A percentile compares a stretch with the other conserved stretches of the same genome.
Conservation (phyloP, 805 yeast genomes). For the Sugiyamaella lignohabitans region DNA sequence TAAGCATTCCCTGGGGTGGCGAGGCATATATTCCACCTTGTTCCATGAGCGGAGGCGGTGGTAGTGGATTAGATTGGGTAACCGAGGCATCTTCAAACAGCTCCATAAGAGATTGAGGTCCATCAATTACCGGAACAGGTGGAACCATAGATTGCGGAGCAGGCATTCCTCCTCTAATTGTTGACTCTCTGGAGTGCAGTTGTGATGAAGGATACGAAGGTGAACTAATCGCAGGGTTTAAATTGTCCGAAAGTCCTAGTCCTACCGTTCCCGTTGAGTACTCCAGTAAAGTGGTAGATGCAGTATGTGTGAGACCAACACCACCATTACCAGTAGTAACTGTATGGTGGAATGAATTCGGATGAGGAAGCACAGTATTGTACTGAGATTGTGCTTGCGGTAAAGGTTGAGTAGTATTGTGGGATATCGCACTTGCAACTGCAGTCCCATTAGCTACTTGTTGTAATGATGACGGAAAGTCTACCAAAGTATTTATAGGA, state of each 20-base stretch:
- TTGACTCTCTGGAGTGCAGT: constrained; percentile 5
- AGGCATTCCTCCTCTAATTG: constrained; percentile 4
- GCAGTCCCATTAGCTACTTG: not conserved
- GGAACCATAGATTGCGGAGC: not conserved
- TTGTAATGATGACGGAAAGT: not conserved
- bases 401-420: not conserved
- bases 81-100: constrained; percentile 49
- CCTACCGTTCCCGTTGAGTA: not conserved
- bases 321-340: too few species aligned
- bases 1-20: constrained; percentile 8
- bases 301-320: constrained; percentile 3
- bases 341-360: too few species aligned
- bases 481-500: not conserved
- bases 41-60: constrained; percentile 27
- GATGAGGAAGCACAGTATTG: not conserved
- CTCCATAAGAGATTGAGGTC: constrained; percentile 67
- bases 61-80: not conserved
- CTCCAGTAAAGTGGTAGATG: not conserved
- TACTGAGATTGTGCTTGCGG: not conserved
- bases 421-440: constrained; percentile 13
- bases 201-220: constrained; percentile 2
- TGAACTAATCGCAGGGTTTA: too few species aligned
- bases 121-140: constrained; percentile 34
- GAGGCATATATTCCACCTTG: constrained; percentile 17
- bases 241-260: not conserved